These are phyloP conservation scores for Orychophragmus violaceus DNA, from an alignment of 345 rosid species.

Conservation along the genomic window DNA sequence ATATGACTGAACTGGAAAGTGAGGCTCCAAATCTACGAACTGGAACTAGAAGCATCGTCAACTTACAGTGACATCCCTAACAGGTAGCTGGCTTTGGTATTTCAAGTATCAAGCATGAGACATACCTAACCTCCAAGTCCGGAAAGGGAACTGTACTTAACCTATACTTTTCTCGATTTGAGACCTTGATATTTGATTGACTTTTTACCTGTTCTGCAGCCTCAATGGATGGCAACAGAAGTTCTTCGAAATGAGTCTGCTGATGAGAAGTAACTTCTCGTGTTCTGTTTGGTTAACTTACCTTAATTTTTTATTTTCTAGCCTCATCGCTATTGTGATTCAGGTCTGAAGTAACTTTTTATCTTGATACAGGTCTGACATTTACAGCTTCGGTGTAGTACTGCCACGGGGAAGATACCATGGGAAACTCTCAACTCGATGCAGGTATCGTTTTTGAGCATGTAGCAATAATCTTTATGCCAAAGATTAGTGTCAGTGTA, in stretches of 20 bases:
- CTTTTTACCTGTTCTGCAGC: slow-evolving; percentile 42
- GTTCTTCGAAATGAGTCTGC: slow-evolving; percentile 91
- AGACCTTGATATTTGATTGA: background rate
- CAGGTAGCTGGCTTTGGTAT: slow-evolving; percentile 98
- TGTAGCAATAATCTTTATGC: no score
- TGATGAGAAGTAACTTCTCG: slow-evolving; percentile 72
- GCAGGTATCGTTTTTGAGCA: slow-evolving; percentile 69
- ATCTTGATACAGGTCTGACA: slow-evolving; percentile 80
- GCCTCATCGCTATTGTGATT: no score
- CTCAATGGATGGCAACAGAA: slow-evolving; percentile 99
- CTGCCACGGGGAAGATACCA: slow-evolving; percentile 89
- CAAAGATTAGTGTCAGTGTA: no score
- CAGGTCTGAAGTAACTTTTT: no score
- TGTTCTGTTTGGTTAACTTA: background rate
- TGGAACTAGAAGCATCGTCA: background rate
- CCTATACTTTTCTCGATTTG: background rate
- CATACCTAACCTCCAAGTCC: slow-evolving; percentile 64
- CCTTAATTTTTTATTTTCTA: background rate
- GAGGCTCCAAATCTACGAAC: background rate
- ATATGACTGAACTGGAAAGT: background rate
- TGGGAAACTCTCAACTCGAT: slow-evolving; percentile 93
- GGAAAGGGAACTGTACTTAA: slow-evolving; percentile 85
- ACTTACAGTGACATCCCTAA: slow-evolving; percentile 12
- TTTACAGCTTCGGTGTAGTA: slow-evolving; percentile 89
- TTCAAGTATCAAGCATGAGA: slow-evolving; percentile 85